Evolutionary conservation across 768 basidiomycete genomes (phyloP).

Genomic region (Glaciozyma antarctica): DNA sequence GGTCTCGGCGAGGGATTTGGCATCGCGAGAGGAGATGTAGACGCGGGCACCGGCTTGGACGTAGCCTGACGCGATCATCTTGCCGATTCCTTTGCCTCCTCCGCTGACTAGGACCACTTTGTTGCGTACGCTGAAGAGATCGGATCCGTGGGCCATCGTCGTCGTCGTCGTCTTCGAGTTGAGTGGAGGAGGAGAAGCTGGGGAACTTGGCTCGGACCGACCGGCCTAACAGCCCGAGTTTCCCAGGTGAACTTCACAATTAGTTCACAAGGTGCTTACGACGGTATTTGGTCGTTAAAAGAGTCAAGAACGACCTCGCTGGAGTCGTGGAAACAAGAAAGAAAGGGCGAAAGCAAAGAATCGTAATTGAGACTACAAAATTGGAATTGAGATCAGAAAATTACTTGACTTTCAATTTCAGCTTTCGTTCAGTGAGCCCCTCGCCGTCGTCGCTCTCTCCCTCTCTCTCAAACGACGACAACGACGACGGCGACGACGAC

Average conservation of each 20-base stretch:
- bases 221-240: background rate
- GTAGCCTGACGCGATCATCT: slow-evolving; percentile 52
- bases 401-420: too few species aligned
- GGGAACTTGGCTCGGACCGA: background rate
- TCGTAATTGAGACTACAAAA: too few species aligned
- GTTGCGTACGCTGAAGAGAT: slow-evolving; percentile 33
- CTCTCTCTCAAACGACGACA: too few species aligned
- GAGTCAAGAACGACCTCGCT: too few species aligned
- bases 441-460: too few species aligned
- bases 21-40: slow-evolving; percentile 56
- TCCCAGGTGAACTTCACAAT: background rate
- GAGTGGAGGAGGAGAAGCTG: background rate
- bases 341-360: too few species aligned
- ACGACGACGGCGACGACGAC: too few species aligned
- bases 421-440: too few species aligned
- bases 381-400: too few species aligned
- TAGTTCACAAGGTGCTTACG: background rate
- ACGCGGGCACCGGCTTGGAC: slow-evolving; percentile 53
- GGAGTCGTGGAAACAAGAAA: too few species aligned
- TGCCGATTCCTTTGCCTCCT: slow-evolving; percentile 55
- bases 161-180: background rate
- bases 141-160: background rate
- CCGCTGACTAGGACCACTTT: slow-evolving; percentile 55
- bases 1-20: slow-evolving; percentile 48
- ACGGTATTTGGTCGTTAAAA: too few species aligned